Evolutionary conservation across 176 grass and related monocot genomes (phyloP), one percentile per base, ranked within the genome.

Genomic region (Phoenix roebelenii): DNA sequence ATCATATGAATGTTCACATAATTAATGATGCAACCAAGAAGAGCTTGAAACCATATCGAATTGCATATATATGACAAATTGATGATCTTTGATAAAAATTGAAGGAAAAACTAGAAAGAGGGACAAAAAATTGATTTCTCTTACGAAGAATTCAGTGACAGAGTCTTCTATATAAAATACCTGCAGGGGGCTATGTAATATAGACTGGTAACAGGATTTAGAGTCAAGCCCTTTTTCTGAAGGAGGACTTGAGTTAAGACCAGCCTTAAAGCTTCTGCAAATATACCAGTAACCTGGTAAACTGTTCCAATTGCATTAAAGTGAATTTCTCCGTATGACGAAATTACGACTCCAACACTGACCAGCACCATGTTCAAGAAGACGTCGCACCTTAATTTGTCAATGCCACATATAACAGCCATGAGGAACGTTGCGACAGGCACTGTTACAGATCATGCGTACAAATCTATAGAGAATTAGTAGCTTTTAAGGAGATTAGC

Each of bases 131-230:
- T 12, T 44, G 35, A 30, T 30, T 30, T 30, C 28, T 30, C 28
- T 30, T 30, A 6, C 28, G 6, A 30, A 30, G 28, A 30, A 30
- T 30, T 30, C 28, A 30, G 28, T 30, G 28, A 44, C 35, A 44
- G 35, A 44, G 10, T 44, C 35, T 12, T 44, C 28, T 6, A 58
- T 74, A 71, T 71, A 52, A 16, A 7, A 64, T 95, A 98, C 93
- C 93, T 98, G 87, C 93, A 98, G 56, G 93, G 93, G 15, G 93
- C 93, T 76, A 98, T 98, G 76, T 98, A 98, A 80, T 98, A 98
- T 61, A 98, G 54, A 73, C 93, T 98, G 76, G 87, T 98, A 57
- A 98, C 80, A 83, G 93, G 93, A 69, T 98, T 98, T 63, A 98
- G 67, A 23, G 81, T 92, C 78, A 98, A 85, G 3, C 93, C 87